Evolutionary conservation across 2,329 filamentous ascomycete species (phyloP).

Genomic region (Drechslerella stenobrocha): DNA sequence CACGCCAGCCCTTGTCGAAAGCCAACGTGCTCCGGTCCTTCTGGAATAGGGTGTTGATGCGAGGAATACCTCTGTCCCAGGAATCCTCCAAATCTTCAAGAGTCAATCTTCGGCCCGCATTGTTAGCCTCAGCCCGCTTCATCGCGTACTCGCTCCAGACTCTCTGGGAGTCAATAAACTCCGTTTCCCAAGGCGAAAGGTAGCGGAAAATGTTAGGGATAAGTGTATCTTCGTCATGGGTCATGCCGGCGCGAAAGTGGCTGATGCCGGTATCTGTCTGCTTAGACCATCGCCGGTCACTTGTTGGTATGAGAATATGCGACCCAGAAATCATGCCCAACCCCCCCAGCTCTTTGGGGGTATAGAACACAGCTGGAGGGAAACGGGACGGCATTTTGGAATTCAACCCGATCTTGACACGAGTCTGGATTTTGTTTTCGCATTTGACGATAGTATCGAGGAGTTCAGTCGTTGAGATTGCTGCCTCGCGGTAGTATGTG

Average conservation of each 20-base stretch:
- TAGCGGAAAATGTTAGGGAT: conserved; percentile 99
- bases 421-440: conserved; percentile 98
- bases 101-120: conserved; percentile 91
- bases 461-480: conserved; percentile 89
- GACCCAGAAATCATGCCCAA: conserved; percentile 98
- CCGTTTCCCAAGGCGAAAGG: conserved; percentile 98
- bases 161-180: conserved; percentile 97
- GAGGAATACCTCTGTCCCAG: conserved; percentile 94
- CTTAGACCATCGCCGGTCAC: conserved; percentile 97
- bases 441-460: conserved; percentile 99
- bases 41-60: conserved; percentile 98
- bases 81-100: conserved; percentile 96
- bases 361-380: conserved; percentile 97
- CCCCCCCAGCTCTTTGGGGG: conserved; percentile 94
- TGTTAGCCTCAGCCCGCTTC: conserved; percentile 93
- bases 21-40: conserved; percentile 95
- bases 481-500: conserved; percentile 97
- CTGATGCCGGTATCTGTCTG: conserved; percentile 97
- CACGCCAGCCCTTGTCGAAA: conserved; percentile 97
- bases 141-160: conserved; percentile 99
- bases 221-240: conserved; percentile 93
- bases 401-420: conserved; percentile 97
- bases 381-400: conserved; percentile 99
- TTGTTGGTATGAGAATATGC: conserved; percentile 94
- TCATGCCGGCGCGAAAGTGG: conserved; percentile 97